Percentiles rank a stretch among this genome's conserved stretches.
These are phyloP conservation scores for Podaxis sp. DNA, from an alignment of 768 basidiomycete species.

Conservation along the genomic window DNA sequence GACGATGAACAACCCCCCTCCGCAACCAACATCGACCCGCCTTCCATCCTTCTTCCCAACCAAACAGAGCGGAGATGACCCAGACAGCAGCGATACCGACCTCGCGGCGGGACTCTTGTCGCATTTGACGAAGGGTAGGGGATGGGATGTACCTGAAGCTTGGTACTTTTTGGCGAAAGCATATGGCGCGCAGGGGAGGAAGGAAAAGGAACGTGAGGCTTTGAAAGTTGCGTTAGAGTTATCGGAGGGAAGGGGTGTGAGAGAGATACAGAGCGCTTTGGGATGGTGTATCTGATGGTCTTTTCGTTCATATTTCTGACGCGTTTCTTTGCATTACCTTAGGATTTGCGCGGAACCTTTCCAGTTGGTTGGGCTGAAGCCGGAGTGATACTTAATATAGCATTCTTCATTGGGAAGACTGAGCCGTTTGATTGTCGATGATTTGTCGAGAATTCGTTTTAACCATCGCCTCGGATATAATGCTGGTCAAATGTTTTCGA, in stretches of 20 bases:
- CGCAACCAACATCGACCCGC: slow-evolving; percentile 15
- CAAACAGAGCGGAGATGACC: slow-evolving; percentile 15
- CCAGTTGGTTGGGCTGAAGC: too few species aligned
- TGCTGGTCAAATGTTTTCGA: too few species aligned
- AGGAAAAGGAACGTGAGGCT: slow-evolving; percentile 73
- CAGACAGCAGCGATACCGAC: slow-evolving; percentile 54
- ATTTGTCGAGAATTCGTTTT: too few species aligned
- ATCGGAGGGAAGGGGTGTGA: slow-evolving; percentile 60
- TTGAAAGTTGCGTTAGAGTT: slow-evolving; percentile 66
- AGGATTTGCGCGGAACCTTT: not conserved
- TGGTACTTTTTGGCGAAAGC: slow-evolving; percentile 92
- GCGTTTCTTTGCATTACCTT: not conserved
- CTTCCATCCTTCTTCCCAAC: slow-evolving; percentile 7
- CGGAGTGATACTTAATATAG: too few species aligned
- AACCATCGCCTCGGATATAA: too few species aligned
- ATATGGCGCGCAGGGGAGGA: slow-evolving; percentile 71
- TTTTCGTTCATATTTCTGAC: not conserved
- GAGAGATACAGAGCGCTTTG: slow-evolving; percentile 60
- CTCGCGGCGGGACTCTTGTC: slow-evolving; percentile 81
- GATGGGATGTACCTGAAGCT: slow-evolving; percentile 92
- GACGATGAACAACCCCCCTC: not conserved
- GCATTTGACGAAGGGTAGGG: slow-evolving; percentile 73
- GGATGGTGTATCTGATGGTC: slow-evolving; percentile 63
- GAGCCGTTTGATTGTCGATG: too few species aligned
- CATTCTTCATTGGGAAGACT: too few species aligned